Base-by-base conservation (phyloP, 2,329 filamentous ascomycete species). In the Aspergillus quadricinctus region DNA sequence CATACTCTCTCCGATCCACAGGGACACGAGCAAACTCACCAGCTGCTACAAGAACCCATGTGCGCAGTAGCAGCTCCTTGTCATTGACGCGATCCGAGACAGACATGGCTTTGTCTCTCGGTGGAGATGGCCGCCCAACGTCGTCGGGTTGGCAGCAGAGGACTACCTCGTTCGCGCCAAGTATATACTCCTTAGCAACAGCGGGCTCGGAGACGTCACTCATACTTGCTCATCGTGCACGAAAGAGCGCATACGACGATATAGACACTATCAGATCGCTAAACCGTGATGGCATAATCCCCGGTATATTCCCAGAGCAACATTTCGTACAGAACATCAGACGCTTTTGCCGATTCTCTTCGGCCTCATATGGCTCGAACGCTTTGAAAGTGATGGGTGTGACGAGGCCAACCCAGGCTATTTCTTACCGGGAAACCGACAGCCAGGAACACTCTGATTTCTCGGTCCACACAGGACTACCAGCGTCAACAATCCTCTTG, bases 401-500 rank as follows among this genome's bases (percentile, higher is more conserved):
- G 55, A 65, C 67, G 50, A 65, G 68, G 55, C 60, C 58, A 41
- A 64, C 70, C 2, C 72, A 69, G 43, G 66, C 58, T 14, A 63
- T 72, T 29, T 67, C 70, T 7, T 62, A 61, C 29, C 64, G 66
- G 37, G 63, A 69, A 37, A 63, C 69, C 17, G 66, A 76, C 21
- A 72, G 72, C 58, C 74, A 74, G 50, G 76, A 78, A 49, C 77
- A 79, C 54, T 72, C 67, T 54, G 78, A 76, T 4, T 79, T 79
- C 57, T 77, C 75, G 7, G 69, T 72, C 25, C 70, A 79, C 59
- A 75, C 77, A 28, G 69, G 79, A 48, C 60, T 80, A 52, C 69
- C 77, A 6, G 65, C 75, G 19, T 77, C 77, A 9, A 77, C 77
- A 23, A 74, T 83, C 65, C 66, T 90, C 1, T 73, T 90, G 2